Conservation (phyloP, 2,329 filamentous ascomycete genomes). For the Dothistroma septosporum region DNA sequence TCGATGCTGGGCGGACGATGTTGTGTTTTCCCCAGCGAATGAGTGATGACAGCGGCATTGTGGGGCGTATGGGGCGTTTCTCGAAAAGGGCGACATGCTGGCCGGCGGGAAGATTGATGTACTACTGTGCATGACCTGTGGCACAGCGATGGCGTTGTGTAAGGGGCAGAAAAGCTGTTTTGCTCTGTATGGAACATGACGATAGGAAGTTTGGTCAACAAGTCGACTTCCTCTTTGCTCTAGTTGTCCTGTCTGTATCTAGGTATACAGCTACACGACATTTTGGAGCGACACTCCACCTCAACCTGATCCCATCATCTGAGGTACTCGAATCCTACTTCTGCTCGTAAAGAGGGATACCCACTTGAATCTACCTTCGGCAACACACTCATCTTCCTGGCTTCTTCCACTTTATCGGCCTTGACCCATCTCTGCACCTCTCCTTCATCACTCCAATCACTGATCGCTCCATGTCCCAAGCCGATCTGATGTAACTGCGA, state of each 20-base stretch:
- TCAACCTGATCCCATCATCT: background rate
- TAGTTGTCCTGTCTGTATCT: background rate
- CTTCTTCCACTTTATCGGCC: conserved; percentile 28
- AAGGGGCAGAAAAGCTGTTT: background rate
- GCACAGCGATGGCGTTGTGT: conserved; percentile 6
- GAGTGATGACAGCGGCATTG: conserved; percentile 5
- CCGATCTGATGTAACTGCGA: conserved; percentile 33
- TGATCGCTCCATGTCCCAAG: conserved; percentile 23
- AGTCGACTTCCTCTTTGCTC: background rate
- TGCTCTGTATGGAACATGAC: background rate
- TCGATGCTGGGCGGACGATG: background rate
- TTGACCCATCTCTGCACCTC: conserved; percentile 32
- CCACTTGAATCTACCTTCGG: conserved; percentile 31
- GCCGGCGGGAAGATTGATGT: background rate
- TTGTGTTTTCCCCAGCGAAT: background rate
- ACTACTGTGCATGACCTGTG: background rate
- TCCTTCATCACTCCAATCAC: conserved; percentile 29
- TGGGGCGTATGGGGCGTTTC: background rate
- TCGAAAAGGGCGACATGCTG: background rate
- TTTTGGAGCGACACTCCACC: background rate
- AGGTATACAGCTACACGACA: background rate
- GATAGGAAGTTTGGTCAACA: background rate
- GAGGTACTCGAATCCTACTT: conserved; percentile 30
- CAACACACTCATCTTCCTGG: conserved; percentile 28
- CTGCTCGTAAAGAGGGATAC: conserved; percentile 26